These are phyloP conservation scores for Rutstroemia sp. DNA, from an alignment of 2,329 filamentous ascomycete genomes.

Conservation along the genomic window DNA sequence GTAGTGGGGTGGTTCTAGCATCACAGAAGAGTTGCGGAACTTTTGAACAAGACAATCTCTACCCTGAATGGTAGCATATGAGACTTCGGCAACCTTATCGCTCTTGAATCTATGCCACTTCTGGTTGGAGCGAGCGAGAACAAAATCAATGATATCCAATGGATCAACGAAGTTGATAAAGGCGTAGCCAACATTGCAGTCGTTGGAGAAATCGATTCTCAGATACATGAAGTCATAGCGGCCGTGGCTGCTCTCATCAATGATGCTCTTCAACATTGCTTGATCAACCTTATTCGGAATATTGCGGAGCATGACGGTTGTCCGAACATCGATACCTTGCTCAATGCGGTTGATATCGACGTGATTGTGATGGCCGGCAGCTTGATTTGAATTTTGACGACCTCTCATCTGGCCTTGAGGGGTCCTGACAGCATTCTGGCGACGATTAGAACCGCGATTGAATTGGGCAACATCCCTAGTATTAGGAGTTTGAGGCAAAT, in stretches of 20 bases:
- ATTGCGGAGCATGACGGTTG: constrained; percentile 85
- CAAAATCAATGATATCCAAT: constrained; percentile 70
- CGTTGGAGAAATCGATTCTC: constrained; percentile 78
- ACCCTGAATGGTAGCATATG: constrained; percentile 96
- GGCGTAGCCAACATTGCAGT: constrained; percentile 90
- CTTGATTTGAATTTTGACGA: constrained; percentile 33
- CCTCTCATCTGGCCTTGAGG: constrained; percentile 31
- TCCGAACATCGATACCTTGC: constrained; percentile 64
- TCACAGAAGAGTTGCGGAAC: constrained; percentile 93
- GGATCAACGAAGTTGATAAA: constrained; percentile 93
- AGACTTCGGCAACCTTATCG: constrained; percentile 81
- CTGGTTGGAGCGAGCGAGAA: constrained; percentile 61
- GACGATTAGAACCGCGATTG: constrained; percentile 16
- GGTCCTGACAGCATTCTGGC: constrained; percentile 33
- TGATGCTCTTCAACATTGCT: constrained; percentile 65
- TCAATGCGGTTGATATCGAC: constrained; percentile 55
- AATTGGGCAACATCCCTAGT: constrained; percentile 9
- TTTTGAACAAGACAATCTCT: constrained; percentile 87
- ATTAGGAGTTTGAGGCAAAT: constrained; percentile 10
- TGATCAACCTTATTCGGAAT: constrained; percentile 87
- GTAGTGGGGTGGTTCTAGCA: constrained; percentile 76
- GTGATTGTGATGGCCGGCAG: constrained; percentile 49
- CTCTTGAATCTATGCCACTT: constrained; percentile 75
- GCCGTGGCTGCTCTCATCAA: constrained; percentile 72
- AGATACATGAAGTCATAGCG: constrained; percentile 94